phyloP scores from a whole-genome alignment of 495 filamentous ascomycete genomes.

The Neurospora pannonica region DNA sequence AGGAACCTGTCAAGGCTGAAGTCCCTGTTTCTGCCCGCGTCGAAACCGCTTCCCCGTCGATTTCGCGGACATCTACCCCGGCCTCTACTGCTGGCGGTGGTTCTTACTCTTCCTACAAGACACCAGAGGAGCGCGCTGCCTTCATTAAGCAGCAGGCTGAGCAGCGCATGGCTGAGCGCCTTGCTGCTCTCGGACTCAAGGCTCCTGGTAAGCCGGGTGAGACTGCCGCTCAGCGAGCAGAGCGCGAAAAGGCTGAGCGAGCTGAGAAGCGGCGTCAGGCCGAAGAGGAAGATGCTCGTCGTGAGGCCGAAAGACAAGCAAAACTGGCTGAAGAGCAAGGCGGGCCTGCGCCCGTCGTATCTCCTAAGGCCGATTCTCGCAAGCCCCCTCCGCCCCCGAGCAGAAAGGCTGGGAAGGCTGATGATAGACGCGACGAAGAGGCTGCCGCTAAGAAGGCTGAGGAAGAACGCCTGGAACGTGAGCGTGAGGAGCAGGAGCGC shows the following conservation, averaged over 20 bases:
- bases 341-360: conserved; percentile 41
- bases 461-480: conserved; percentile 48
- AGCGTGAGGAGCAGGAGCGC: conserved; percentile 70
- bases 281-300: conserved; percentile 89
- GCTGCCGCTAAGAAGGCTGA: conserved; percentile 38
- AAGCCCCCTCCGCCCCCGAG: conserved; percentile 82
- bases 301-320: conserved; percentile 79
- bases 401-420: conserved; percentile 57
- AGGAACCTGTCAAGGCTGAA: conserved; percentile 36
- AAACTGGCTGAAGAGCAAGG: conserved; percentile 76
- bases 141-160: conserved; percentile 97
- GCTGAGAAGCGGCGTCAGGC: conserved; percentile 79
- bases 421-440: conserved; percentile 44
- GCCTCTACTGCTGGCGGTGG: conserved; percentile 32
- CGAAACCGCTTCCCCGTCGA: conserved; percentile 28
- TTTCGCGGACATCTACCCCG: conserved; percentile 36
- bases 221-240: conserved; percentile 70
- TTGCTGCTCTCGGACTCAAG: conserved; percentile 88
- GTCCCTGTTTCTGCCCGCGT: conserved; percentile 27
- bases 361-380: conserved; percentile 51
- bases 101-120: conserved; percentile 73
- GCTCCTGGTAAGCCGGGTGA: conserved; percentile 64
- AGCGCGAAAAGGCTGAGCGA: conserved; percentile 78
- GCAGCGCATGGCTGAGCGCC: conserved; percentile 92
- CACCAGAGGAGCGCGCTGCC: conserved; percentile 84